Conservation (phyloP, 106 monocot genomes). For the Dactylorhiza incarnata region DNA sequence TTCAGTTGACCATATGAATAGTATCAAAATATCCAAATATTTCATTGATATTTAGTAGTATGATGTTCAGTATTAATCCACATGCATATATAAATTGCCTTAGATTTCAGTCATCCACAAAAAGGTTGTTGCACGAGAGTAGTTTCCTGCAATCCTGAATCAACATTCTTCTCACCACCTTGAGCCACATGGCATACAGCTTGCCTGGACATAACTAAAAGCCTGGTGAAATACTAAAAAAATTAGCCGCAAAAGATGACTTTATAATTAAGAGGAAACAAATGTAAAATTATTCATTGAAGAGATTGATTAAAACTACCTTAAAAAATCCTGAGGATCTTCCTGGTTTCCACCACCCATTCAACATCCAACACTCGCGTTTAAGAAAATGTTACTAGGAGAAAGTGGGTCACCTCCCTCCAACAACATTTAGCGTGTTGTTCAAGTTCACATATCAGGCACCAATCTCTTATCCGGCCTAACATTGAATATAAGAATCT, state of each 20-base stretch:
- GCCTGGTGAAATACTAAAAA: slow-evolving; percentile 29
- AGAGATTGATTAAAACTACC: slow-evolving; percentile 21
- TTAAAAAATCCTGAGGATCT: slow-evolving; percentile 97
- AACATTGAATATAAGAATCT: no score
- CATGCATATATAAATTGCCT: no score
- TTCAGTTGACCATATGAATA: no score
- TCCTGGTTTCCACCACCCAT: slow-evolving; percentile 94
- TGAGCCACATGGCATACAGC: slow-evolving; percentile 64
- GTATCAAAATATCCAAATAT: no score
- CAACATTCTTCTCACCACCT: slow-evolving; percentile 82
- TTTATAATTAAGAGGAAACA: no score
- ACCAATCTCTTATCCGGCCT: slow-evolving; percentile 77
- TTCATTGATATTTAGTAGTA: no score
- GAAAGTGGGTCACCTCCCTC: slow-evolving; percentile 70
- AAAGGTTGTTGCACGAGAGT: slow-evolving; percentile 92
- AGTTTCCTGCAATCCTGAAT: slow-evolving; percentile 80
- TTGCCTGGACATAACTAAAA: slow-evolving; percentile 91
- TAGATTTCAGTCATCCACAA: slow-evolving; percentile 89
- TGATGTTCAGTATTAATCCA: no score
- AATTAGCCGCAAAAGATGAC: not conserved
- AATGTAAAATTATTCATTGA: not conserved
- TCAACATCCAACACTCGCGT: slow-evolving; percentile 73
- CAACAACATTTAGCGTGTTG: slow-evolving; percentile 56
- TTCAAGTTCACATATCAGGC: slow-evolving; percentile 95
- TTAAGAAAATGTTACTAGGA: slow-evolving; percentile 64